A percentile compares a stretch with the other conserved stretches of the same genome.
phyloP scores from a whole-genome alignment of 805 yeast genomes.

The Candida sakaeoensis region DNA sequence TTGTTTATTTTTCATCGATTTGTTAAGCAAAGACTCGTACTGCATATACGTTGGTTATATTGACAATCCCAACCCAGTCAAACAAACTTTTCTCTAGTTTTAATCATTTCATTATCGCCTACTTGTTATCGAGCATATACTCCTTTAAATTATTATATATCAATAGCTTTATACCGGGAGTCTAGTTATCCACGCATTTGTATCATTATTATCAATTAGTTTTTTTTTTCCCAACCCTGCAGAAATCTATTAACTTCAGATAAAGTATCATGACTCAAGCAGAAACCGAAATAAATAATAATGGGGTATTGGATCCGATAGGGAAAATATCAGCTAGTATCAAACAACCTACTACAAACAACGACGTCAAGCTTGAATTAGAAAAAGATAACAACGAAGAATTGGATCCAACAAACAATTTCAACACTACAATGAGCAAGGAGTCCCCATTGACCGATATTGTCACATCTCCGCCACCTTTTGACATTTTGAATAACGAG shows the following conservation, averaged over 20 bases:
- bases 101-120: not conserved
- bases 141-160: too few relatives aligned
- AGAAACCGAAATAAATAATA: not conserved
- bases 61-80: slow-evolving; percentile 4
- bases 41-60: not conserved
- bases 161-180: not conserved
- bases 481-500: slow-evolving; percentile 20
- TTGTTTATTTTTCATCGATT: slow-evolving; percentile 2
- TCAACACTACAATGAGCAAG: slow-evolving; percentile 16
- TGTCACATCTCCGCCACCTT: slow-evolving; percentile 39
- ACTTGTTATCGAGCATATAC: too few relatives aligned
- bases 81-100: slow-evolving; percentile 2
- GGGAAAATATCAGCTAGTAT: not conserved
- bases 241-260: too few relatives aligned
- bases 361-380: not conserved
- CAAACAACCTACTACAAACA: not conserved
- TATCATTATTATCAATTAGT: too few relatives aligned
- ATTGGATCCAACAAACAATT: not conserved
- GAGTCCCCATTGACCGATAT: slow-evolving; percentile 41
- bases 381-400: not conserved
- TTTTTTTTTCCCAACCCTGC: too few relatives aligned
- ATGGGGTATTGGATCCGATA: not conserved
- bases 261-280: slow-evolving; percentile 3
- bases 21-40: not conserved
- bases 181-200: too few relatives aligned